Evolutionary conservation across 2,329 filamentous ascomycete species (phyloP), one percentile per base, ranked within the genome.

Genomic region (Colletotrichum shisoi): DNA sequence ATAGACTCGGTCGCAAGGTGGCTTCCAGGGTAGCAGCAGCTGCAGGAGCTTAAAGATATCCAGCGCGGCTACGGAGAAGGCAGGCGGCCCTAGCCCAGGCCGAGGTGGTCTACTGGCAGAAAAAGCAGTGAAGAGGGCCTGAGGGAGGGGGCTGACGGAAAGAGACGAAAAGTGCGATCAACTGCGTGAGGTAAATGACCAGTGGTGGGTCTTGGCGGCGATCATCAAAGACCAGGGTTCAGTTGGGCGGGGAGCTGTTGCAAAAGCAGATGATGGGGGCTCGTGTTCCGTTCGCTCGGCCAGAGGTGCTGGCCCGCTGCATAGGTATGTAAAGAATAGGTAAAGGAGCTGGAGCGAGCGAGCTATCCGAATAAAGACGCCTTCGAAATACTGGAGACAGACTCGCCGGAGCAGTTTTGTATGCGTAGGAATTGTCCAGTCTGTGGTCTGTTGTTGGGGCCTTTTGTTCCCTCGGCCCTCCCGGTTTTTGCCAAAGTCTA

Each of bases 181-280:
- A 69, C 53, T 63, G 63, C 54, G 53, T 62, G 63, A 69, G 46
- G 67, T 67, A 69, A 69, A 70, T 70, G 69, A 70, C 58, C 27
- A 58, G 42, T 48, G 34, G 69, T 67, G 56, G 67, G 67, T 69
- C 69, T 62, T 57, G 59, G 69, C 59, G 67, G 52, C 67, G 69
- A 70, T 69, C 67, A 69, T 67, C 62, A 57, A 34, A 61, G 63
- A 67, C 62, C 63, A 67, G 63, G 66, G 66, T 44, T 24, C 31
- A 21, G 54, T 56, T 49, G 56, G 48, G 37, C 15, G 19, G 31
- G 48, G 44, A 56, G 17, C 24, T 48, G 46, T 48, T 40, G 52
- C 44, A 34, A 46, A 31, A 31, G 52, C 52, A 65, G 39, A 53
- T 44, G 42, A 48, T 39, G 57, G 44, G 45, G 31, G 31, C 27